Evolutionary conservation across 331 rosid species (phyloP).

Genomic region (Stylosanthes scabra): DNA sequence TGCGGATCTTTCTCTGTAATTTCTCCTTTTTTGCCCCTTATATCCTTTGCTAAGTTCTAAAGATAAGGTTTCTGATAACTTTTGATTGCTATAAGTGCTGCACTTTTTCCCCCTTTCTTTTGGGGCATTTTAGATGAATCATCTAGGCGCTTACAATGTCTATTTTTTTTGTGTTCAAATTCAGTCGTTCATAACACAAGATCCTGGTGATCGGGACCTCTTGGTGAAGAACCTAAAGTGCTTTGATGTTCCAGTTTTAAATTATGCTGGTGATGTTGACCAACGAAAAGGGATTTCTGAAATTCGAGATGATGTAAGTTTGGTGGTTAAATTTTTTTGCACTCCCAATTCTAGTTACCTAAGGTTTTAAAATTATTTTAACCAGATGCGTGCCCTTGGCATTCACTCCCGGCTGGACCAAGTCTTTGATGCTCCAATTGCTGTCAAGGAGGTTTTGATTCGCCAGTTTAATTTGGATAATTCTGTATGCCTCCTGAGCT

Average conservation of each 20-base stretch:
- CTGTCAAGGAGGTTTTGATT: conserved; percentile 86
- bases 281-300: conserved; percentile 48
- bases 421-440: conserved; percentile 90
- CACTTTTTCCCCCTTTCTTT: conserved; percentile 21
- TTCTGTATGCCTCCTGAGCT: conserved; percentile 65
- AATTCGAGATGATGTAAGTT: conserved; percentile 70
- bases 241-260: conserved; percentile 76
- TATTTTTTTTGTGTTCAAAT: conserved; percentile 18
- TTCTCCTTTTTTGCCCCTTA: neutral
- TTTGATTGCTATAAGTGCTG: conserved; percentile 16
- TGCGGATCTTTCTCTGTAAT: conserved; percentile 5
- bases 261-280: conserved; percentile 60
- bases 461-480: conserved; percentile 67
- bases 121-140: conserved; percentile 6
- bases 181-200: conserved; percentile 95
- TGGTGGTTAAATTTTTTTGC: neutral
- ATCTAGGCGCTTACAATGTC: conserved; percentile 16
- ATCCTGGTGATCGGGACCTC: conserved; percentile 80
- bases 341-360: neutral
- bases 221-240: conserved; percentile 65
- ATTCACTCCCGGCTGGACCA: conserved; percentile 84
- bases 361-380: conserved; percentile 10
- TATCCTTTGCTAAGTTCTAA: neutral
- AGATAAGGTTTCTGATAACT: neutral
- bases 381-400: conserved; percentile 77